Evolutionary conservation across 768 basidiomycete species (phyloP).

Genomic region (Trametes cingulata): DNA sequence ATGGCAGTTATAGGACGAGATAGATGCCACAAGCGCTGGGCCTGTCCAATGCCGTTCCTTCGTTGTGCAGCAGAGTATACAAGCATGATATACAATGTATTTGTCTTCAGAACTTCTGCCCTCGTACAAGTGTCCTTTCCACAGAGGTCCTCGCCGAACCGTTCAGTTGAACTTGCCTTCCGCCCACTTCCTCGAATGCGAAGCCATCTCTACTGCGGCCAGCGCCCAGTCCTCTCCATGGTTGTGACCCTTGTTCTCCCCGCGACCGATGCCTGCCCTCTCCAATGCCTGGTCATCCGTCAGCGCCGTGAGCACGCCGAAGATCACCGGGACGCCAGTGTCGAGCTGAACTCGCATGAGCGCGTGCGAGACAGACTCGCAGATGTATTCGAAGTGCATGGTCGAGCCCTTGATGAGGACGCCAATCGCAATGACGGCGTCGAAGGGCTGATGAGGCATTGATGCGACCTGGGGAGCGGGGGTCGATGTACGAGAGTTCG

Average conservation of each 20-base stretch:
- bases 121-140: conserved; percentile 16
- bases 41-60: background rate
- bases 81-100: conserved; percentile 6
- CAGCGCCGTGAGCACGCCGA: conserved; percentile 92
- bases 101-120: conserved; percentile 7
- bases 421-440: conserved; percentile 96
- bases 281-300: conserved; percentile 94
- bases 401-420: conserved; percentile 97
- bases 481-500: conserved; percentile 42
- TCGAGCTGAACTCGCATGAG: conserved; percentile 95
- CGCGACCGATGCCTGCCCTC: conserved; percentile 83
- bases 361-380: conserved; percentile 88
- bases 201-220: conserved; percentile 93
- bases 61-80: background rate
- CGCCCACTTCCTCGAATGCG: conserved; percentile 63
- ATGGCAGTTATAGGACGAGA: conserved; percentile 16
- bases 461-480: conserved; percentile 31
- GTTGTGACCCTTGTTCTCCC: conserved; percentile 80
- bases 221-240: conserved; percentile 98
- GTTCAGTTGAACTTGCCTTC: conserved; percentile 58
- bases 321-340: conserved; percentile 91
- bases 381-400: conserved; percentile 99
- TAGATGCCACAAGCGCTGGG: conserved; percentile 4
- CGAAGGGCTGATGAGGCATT: conserved; percentile 68
- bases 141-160: conserved; percentile 8